Conservation (phyloP, 2,329 filamentous ascomycete genomes). For the Chaetomium strumarium region DNA sequence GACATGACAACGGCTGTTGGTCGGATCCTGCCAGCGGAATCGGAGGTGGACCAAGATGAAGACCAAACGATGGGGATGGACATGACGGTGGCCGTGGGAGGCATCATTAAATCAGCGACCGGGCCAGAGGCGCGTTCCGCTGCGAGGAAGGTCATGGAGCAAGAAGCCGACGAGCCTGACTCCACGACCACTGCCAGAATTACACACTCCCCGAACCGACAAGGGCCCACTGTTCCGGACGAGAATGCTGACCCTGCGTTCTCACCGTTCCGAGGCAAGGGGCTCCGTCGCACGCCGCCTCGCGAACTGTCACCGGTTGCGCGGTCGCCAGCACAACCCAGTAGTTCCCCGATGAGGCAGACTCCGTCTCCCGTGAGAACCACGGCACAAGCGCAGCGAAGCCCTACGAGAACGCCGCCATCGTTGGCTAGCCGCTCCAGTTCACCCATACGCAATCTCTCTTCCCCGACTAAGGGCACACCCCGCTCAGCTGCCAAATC, state of each 20-base stretch:
- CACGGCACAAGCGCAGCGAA: constrained; percentile 3
- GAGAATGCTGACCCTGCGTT: constrained; percentile 46
- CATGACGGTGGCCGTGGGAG: constrained; percentile 57
- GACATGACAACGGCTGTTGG: constrained; percentile 62
- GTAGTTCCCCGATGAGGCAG: constrained; percentile 13
- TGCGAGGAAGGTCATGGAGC: constrained; percentile 54
- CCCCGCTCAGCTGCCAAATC: constrained; percentile 26
- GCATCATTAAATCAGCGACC: constrained; percentile 47
- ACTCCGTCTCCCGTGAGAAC: constrained; percentile 14
- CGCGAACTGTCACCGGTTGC: constrained; percentile 39
- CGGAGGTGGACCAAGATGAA: constrained; percentile 30
- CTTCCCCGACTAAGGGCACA: constrained; percentile 28
- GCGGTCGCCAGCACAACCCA: constrained; percentile 18
- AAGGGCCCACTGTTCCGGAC: constrained; percentile 35
- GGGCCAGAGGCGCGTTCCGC: constrained; percentile 37
- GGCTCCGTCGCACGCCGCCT: constrained; percentile 44
- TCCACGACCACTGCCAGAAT: constrained; percentile 33
- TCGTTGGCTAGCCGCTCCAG: constrained; percentile 26
- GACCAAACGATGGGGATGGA: constrained; percentile 56
- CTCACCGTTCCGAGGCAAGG: constrained; percentile 46
- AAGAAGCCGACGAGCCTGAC: constrained; percentile 48
- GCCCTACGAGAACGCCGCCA: constrained; percentile 20
- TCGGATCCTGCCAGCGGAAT: constrained; percentile 42
- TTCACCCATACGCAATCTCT: constrained; percentile 24
- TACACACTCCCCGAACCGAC: constrained; percentile 33